These are phyloP conservation scores for Petunia axillaris DNA, from an alignment of 257 asterid species.

Conservation along the genomic window DNA sequence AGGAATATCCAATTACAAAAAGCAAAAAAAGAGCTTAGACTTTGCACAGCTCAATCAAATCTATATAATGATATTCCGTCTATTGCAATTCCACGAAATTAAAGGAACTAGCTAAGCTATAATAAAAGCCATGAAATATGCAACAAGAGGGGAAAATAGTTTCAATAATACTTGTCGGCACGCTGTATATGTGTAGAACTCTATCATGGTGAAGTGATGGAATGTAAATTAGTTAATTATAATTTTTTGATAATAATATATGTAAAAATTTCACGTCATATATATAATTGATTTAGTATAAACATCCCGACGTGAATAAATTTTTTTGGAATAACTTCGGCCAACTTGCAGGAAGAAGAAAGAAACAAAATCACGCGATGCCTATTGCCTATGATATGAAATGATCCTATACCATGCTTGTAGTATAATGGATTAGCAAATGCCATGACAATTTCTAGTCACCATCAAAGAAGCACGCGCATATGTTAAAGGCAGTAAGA, in stretches of 20 bases:
- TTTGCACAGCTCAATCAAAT: constrained; percentile 1
- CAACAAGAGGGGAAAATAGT: background rate
- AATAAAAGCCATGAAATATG: constrained; percentile 23
- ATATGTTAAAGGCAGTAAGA: background rate
- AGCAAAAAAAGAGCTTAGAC: background rate
- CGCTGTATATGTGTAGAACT: too few species aligned
- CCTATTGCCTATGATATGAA: constrained; percentile 14
- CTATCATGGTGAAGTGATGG: too few species aligned
- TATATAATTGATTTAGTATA: background rate
- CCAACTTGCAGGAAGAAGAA: background rate
- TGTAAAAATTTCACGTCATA: background rate
- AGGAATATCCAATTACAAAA: too few species aligned
- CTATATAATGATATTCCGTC: background rate
- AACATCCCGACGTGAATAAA: background rate
- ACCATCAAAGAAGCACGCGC: constrained; percentile 22
- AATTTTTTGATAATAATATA: background rate
- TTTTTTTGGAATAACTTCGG: background rate
- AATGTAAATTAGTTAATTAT: too few species aligned
- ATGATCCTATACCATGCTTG: background rate
- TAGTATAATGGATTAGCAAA: background rate
- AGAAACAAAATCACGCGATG: background rate
- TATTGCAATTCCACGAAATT: constrained; percentile 5
- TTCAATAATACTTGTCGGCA: too few species aligned
- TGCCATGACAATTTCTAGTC: constrained; percentile 6
- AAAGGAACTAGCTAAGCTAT: background rate